phyloP scores from a whole-genome alignment of 345 rosid genomes.

The Gossypium thurberi region DNA sequence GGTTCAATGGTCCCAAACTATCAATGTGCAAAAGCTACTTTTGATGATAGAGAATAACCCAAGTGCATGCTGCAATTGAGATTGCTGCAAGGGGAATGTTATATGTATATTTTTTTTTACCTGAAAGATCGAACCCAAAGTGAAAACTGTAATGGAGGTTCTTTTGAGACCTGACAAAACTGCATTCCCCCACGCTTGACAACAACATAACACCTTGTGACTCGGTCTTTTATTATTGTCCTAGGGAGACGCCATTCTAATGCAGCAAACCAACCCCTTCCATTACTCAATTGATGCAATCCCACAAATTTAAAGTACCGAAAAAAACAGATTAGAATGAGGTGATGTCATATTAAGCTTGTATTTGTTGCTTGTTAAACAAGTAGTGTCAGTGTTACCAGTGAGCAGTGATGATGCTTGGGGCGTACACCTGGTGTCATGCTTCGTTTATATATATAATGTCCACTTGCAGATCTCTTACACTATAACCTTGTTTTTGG shows the following conservation, averaged over 20 bases:
- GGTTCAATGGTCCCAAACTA: background rate
- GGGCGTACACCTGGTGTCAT: slow-evolving; percentile 6
- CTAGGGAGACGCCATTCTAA: background rate
- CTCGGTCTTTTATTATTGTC: background rate
- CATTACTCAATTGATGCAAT: background rate
- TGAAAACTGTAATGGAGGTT: background rate
- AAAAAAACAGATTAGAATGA: slow-evolving; percentile 16
- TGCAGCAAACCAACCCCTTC: background rate
- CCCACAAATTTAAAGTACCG: background rate
- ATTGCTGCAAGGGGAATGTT: background rate
- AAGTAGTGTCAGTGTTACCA: slow-evolving; percentile 19
- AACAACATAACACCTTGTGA: slow-evolving; percentile 12
- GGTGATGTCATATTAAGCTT: slow-evolving; percentile 29
- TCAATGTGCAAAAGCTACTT: background rate
- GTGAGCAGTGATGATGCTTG: background rate
- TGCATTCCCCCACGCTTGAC: slow-evolving; percentile 20
- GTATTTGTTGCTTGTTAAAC: slow-evolving; percentile 22
- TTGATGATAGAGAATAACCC: background rate
- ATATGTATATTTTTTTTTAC: background rate
- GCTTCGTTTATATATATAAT: background rate
- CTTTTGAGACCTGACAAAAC: slow-evolving; percentile 15
- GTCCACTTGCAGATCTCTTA: background rate
- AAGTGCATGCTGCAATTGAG: background rate
- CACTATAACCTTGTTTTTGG: background rate
- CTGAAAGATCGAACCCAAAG: slow-evolving; percentile 10